A percentile compares a stretch with the other conserved stretches of the same genome.
phyloP scores from a whole-genome alignment of 179 eudicot genomes.

The Heliamphora pulchella region DNA sequence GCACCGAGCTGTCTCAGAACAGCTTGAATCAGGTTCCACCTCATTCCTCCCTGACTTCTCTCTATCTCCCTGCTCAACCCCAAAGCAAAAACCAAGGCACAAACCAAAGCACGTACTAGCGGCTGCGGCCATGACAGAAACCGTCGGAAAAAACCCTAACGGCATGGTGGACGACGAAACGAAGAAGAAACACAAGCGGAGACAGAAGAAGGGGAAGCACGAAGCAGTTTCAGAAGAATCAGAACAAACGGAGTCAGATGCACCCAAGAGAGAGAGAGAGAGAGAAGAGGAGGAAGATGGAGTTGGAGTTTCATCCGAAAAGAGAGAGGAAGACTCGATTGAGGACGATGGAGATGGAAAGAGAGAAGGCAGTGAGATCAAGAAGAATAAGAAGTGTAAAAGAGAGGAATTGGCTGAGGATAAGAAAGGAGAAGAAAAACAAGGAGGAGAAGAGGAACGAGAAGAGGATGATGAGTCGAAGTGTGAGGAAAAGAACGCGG shows the following conservation, averaged over 20 bases:
- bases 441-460: neutral
- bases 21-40: too few species aligned
- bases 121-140: neutral
- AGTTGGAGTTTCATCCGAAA: too few species aligned
- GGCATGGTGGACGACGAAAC: neutral
- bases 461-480: neutral
- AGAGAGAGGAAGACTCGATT: neutral
- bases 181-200: conserved; percentile 13
- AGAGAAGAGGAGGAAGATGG: neutral
- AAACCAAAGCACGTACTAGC: too few species aligned
- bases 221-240: neutral
- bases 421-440: neutral
- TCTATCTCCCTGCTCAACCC: too few species aligned
- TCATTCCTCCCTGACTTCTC: too few species aligned
- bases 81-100: too few species aligned
- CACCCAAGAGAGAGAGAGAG: neutral
- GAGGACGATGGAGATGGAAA: neutral
- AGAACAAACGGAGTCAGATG: neutral
- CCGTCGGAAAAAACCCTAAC: conserved; percentile 8
- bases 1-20: too few species aligned
- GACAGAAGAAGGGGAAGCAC: conserved; percentile 1
- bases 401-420: conserved; percentile 1
- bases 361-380: conserved; percentile 4
- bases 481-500: conserved; percentile 12
- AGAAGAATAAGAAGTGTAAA: conserved; percentile 7